phyloP scores from a whole-genome alignment of 495 filamentous ascomycete species.

The Aspergillus leporis region DNA sequence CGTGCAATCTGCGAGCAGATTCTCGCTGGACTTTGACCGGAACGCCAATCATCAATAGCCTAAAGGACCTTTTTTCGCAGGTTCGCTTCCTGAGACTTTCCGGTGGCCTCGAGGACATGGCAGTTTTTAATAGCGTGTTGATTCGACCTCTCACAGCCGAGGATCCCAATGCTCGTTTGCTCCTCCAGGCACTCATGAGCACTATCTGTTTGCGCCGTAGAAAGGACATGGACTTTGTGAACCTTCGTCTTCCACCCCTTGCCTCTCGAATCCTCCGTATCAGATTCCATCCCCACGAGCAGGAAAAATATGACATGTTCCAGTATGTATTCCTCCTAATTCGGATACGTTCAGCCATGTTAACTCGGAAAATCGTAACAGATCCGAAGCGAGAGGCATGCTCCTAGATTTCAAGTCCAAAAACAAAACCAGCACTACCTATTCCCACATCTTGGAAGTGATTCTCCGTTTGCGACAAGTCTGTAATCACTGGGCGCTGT shows the following conservation, averaged over 20 bases:
- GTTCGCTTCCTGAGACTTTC: constrained; percentile 76
- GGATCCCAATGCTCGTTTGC: constrained; percentile 55
- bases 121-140: constrained; percentile 74
- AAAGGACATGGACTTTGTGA: constrained; percentile 89
- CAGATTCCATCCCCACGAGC: constrained; percentile 72
- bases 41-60: constrained; percentile 73
- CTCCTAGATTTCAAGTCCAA: constrained; percentile 60
- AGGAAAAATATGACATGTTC: constrained; percentile 77
- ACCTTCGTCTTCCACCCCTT: constrained; percentile 75
- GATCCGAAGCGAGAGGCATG: constrained; percentile 71
- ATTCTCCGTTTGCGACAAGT: constrained; percentile 83
- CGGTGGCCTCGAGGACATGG: constrained; percentile 73
- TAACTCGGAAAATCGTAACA: constrained; percentile 32
- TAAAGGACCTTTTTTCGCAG: constrained; percentile 82
- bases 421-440: constrained; percentile 46
- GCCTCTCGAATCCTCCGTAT: constrained; percentile 81
- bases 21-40: constrained; percentile 84
- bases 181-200: constrained; percentile 76
- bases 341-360: neutral
- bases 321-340: constrained; percentile 43
- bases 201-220: constrained; percentile 82
- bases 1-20: constrained; percentile 62
- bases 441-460: constrained; percentile 74
- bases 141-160: constrained; percentile 67
- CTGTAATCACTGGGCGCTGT: constrained; percentile 86